These are phyloP conservation scores for Pseudomassariella vexata DNA, from an alignment of 2,329 filamentous ascomycete genomes.

Conservation along the genomic window DNA sequence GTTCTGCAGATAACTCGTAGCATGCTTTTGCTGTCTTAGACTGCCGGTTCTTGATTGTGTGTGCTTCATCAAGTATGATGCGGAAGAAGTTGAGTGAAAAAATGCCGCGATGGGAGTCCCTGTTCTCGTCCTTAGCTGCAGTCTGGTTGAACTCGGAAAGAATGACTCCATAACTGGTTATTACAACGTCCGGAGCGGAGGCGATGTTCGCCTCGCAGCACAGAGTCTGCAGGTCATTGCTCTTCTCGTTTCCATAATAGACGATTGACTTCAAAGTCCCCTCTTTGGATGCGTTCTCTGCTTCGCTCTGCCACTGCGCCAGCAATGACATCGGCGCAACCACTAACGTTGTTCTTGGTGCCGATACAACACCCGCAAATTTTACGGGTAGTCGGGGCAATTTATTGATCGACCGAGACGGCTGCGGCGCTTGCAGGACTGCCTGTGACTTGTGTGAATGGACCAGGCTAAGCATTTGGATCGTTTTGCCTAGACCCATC, in stretches of 20 bases:
- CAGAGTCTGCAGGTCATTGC: slow-evolving; percentile 67
- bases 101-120: slow-evolving; percentile 62
- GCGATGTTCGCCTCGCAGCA: slow-evolving; percentile 70
- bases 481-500: slow-evolving; percentile 97
- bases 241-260: slow-evolving; percentile 89
- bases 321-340: slow-evolving; percentile 95
- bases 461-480: slow-evolving; percentile 93
- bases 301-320: slow-evolving; percentile 96
- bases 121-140: slow-evolving; percentile 58
- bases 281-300: slow-evolving; percentile 79
- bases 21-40: slow-evolving; percentile 95
- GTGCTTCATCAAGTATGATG: slow-evolving; percentile 90
- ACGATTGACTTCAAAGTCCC: slow-evolving; percentile 80
- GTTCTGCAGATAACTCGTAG: slow-evolving; percentile 78
- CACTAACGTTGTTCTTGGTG: slow-evolving; percentile 86
- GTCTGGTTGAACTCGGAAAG: slow-evolving; percentile 84
- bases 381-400: slow-evolving; percentile 57
- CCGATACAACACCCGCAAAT: slow-evolving; percentile 54
- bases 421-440: slow-evolving; percentile 30
- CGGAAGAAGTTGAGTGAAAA: slow-evolving; percentile 95
- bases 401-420: slow-evolving; percentile 45
- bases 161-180: slow-evolving; percentile 90
- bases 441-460: slow-evolving; percentile 70
- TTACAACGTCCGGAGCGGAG: slow-evolving; percentile 80
- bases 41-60: slow-evolving; percentile 83